phyloP scores from a whole-genome alignment of 2,329 filamentous ascomycete genomes.

The Neofusicoccum ribis region DNA sequence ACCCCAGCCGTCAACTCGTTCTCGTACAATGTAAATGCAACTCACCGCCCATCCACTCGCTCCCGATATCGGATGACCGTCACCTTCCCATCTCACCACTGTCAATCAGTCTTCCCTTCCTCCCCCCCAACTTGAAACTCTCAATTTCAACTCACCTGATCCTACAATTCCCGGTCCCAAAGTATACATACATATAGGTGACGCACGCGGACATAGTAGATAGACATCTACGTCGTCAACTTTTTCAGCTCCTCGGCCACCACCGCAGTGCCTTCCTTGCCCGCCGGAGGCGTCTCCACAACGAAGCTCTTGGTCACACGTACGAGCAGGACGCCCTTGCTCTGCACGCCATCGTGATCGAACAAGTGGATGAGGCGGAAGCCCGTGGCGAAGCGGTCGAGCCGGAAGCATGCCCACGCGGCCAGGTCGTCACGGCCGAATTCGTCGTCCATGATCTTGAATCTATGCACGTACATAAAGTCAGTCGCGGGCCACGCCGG shows the following conservation, averaged over 20 bases:
- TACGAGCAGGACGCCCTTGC: slow-evolving; percentile 70
- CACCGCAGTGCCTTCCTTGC: not conserved
- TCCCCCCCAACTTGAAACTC: no score
- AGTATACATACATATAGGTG: no score
- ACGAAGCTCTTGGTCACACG: slow-evolving; percentile 62
- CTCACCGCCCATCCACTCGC: not conserved
- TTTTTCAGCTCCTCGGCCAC: not conserved
- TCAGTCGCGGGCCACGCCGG: not conserved
- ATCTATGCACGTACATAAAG: slow-evolving; percentile 44
- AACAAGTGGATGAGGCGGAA: slow-evolving; percentile 76
- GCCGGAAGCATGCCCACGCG: slow-evolving; percentile 84
- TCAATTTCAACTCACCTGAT: no score
- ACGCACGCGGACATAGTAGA: no score
- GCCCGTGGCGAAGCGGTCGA: slow-evolving; percentile 76
- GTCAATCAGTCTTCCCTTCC: no score
- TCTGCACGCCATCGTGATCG: slow-evolving; percentile 66
- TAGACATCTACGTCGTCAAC: not conserved
- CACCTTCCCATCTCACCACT: no score
- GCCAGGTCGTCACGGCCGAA: slow-evolving; percentile 75
- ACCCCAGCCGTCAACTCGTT: no score
- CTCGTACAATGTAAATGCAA: slow-evolving; percentile 12
- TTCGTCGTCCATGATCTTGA: slow-evolving; percentile 87
- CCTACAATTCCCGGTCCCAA: no score
- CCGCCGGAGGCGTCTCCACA: not conserved
- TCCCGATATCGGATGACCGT: not conserved